Percentiles rank a stretch among this genome's conserved stretches.
These are phyloP conservation scores for Phaffomyces thermotolerans DNA, from an alignment of 805 yeast species.

Conservation along the genomic window DNA sequence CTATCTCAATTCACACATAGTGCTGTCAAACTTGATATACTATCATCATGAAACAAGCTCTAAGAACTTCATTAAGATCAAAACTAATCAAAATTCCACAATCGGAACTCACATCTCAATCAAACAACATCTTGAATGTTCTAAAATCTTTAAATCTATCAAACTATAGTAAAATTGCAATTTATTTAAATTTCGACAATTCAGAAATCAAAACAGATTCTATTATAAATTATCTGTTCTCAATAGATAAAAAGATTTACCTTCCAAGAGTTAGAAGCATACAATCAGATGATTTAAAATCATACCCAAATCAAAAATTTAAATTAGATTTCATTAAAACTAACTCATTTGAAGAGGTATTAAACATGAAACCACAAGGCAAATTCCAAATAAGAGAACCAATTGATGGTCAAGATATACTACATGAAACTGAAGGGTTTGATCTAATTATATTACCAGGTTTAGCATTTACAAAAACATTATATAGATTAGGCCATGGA, in stretches of 20 bases:
- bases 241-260: conserved; percentile 42
- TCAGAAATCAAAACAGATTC: conserved; percentile 59
- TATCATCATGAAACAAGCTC: too few species aligned
- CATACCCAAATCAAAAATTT: conserved; percentile 23
- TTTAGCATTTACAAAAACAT: conserved; percentile 55
- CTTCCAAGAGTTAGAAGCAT: conserved; percentile 36
- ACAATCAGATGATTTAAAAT: background rate
- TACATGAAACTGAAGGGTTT: conserved; percentile 32
- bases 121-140: conserved; percentile 14
- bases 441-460: conserved; percentile 83
- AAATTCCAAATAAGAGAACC: conserved; percentile 68
- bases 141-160: conserved; percentile 28
- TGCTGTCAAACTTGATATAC: too few species aligned
- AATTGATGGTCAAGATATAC: conserved; percentile 21
- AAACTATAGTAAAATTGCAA: conserved; percentile 44
- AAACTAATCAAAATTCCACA: conserved; percentile 5
- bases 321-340: conserved; percentile 54
- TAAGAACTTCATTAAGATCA: background rate
- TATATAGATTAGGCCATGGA: conserved; percentile 76
- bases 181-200: conserved; percentile 71
- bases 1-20: too few species aligned
- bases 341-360: conserved; percentile 33
- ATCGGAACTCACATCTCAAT: conserved; percentile 21
- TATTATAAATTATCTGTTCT: conserved; percentile 47
- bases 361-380: conserved; percentile 55